Conservation (phyloP, 2,329 filamentous ascomycete genomes). For the Cladosporium sp. region DNA sequence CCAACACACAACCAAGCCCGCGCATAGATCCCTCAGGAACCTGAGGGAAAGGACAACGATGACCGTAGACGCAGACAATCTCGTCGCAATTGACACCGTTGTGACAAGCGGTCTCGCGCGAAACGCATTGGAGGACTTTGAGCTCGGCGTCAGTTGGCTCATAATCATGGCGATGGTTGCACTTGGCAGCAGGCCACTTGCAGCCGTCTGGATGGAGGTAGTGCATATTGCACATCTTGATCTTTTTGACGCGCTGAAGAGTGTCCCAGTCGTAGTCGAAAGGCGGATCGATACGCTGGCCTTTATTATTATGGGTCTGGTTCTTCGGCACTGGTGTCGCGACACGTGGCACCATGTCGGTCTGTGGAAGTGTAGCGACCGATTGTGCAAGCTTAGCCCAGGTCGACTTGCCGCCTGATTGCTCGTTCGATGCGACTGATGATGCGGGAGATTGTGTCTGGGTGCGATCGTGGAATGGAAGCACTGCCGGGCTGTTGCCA, state of each 20-base stretch:
- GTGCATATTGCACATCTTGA: constrained; percentile 61
- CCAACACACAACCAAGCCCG: constrained; percentile 55
- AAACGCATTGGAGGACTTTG: constrained; percentile 53
- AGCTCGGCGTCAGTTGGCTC: constrained; percentile 51
- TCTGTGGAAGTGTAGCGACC: neutral
- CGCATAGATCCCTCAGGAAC: constrained; percentile 38
- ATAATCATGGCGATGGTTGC: constrained; percentile 54
- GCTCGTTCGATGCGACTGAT: neutral
- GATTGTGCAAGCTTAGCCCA: neutral
- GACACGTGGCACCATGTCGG: neutral
- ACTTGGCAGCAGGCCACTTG: constrained; percentile 37
- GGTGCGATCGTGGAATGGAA: neutral
- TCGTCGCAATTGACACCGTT: constrained; percentile 56
- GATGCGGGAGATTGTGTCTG: neutral
- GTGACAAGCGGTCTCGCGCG: constrained; percentile 59
- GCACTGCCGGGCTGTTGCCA: neutral
- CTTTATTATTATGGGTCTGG: constrained; percentile 51
- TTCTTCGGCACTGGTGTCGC: constrained; percentile 24
- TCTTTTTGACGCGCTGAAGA: constrained; percentile 56
- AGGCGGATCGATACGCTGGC: constrained; percentile 56
- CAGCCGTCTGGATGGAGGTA: constrained; percentile 52
- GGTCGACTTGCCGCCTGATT: neutral
- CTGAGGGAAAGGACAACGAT: constrained; percentile 54
- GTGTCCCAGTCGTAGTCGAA: constrained; percentile 50
- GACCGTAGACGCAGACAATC: constrained; percentile 59